Conservation (phyloP, 352 stramenopile genomes). For the Phytophthora litchii region DNA sequence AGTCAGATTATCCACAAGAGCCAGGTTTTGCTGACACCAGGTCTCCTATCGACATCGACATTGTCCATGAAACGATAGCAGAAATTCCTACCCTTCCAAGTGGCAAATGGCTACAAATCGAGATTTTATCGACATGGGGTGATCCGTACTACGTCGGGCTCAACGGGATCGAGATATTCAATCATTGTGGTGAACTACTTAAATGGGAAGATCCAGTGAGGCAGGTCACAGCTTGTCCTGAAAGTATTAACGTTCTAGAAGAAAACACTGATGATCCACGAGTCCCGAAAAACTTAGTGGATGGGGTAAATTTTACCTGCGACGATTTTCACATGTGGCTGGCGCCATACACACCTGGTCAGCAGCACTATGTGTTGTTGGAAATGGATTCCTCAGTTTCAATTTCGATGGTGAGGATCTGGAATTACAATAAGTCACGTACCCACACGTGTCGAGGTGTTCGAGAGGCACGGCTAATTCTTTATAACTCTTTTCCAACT, state of each 20-base stretch:
- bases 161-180: conserved; percentile 90
- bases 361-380: conserved; percentile 63
- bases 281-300: conserved; percentile 75
- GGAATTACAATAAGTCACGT: conserved; percentile 94
- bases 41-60: not conserved
- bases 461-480: conserved; percentile 55
- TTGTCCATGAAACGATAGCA: not conserved
- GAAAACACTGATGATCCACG: conserved; percentile 85
- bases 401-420: conserved; percentile 88
- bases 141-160: conserved; percentile 91
- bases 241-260: conserved; percentile 90
- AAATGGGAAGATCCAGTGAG: conserved; percentile 45
- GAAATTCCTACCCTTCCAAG: conserved; percentile 71
- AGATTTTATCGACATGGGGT: conserved; percentile 90
- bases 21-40: not conserved
- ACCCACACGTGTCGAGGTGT: conserved; percentile 81
- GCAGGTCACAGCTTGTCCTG: conserved; percentile 69
- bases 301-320: conserved; percentile 88
- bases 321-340: conserved; percentile 94
- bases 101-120: conserved; percentile 63
- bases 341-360: conserved; percentile 69
- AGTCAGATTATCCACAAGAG: conserved; percentile 3
- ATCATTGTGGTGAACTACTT: conserved; percentile 67
- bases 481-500: conserved; percentile 41
- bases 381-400: conserved; percentile 42